These are phyloP conservation scores for Claviceps lovelessii DNA, from an alignment of 2,329 filamentous ascomycete species.

Conservation along the genomic window DNA sequence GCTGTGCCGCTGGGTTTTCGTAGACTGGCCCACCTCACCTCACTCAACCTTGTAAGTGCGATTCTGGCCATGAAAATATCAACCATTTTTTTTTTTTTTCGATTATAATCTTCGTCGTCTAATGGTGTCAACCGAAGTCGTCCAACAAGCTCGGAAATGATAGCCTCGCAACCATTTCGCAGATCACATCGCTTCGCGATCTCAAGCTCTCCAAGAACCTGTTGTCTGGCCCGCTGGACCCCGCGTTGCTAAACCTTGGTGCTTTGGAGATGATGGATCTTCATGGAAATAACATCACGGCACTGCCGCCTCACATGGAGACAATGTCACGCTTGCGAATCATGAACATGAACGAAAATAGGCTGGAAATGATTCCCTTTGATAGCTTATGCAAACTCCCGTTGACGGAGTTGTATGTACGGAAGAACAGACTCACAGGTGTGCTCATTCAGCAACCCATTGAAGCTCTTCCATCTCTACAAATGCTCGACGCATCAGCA, in stretches of 20 bases:
- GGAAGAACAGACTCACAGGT: constrained; percentile 66
- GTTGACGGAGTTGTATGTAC: constrained; percentile 56
- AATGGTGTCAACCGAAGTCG: constrained; percentile 34
- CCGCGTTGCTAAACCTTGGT: constrained; percentile 46
- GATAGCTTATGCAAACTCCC: constrained; percentile 52
- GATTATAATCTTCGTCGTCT: constrained; percentile 5
- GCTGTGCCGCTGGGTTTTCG: constrained; percentile 62
- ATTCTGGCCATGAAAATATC: not conserved
- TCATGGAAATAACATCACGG: constrained; percentile 62
- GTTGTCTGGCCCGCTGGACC: constrained; percentile 52
- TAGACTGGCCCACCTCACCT: constrained; percentile 58
- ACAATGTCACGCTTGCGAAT: constrained; percentile 55
- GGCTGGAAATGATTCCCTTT: constrained; percentile 57
- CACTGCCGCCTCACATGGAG: constrained; percentile 53
- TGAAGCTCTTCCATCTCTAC: constrained; percentile 46
- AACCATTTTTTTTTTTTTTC: too few relatives aligned
- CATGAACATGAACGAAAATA: constrained; percentile 70
- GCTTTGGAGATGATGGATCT: constrained; percentile 71
- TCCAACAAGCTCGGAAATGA: constrained; percentile 67
- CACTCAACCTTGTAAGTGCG: constrained; percentile 59
- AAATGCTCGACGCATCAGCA: constrained; percentile 61
- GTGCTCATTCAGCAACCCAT: constrained; percentile 53
- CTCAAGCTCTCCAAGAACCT: constrained; percentile 69
- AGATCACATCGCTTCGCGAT: constrained; percentile 60
- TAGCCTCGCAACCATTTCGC: constrained; percentile 56